A percentile compares a stretch with the other conserved stretches of the same genome.
Conservation (phyloP, 495 filamentous ascomycete genomes). For the Aspergillus haitiensis region DNA sequence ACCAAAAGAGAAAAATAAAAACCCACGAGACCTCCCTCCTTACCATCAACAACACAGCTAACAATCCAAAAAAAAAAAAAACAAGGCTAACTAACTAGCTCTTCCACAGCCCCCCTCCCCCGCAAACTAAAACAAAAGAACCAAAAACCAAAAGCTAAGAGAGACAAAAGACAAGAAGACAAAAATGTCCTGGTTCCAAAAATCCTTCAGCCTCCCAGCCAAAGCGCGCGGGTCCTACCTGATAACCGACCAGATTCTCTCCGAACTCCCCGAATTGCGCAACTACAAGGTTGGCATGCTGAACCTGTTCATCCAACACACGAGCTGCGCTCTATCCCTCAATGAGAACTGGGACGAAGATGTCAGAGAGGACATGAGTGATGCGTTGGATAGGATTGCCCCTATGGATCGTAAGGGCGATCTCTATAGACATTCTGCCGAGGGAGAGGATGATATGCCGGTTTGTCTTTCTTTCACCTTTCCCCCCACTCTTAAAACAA, state of each 20-base stretch:
- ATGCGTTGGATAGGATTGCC: conserved; percentile 86
- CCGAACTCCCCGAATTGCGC: conserved; percentile 70
- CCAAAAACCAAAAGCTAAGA: not conserved
- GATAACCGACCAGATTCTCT: conserved; percentile 70
- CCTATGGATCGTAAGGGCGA: conserved; percentile 70
- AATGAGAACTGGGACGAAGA: conserved; percentile 96
- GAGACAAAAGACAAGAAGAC: conserved; percentile 3
- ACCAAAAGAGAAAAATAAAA: not conserved
- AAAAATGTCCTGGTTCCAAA: conserved; percentile 76
- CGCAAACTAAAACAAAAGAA: not conserved
- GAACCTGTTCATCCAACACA: conserved; percentile 90
- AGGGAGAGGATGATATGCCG: conserved; percentile 91
- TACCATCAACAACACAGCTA: not conserved
- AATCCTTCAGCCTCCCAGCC: conserved; percentile 71
- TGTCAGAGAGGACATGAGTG: conserved; percentile 84
- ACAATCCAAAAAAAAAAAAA: not conserved
- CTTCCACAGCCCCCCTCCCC: not conserved
- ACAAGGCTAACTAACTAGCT: not conserved
- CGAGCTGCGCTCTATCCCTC: conserved; percentile 76
- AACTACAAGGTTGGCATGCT: conserved; percentile 83
- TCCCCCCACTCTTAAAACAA: conserved; percentile 8
- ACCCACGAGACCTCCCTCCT: not conserved
- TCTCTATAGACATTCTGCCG: conserved; percentile 84
- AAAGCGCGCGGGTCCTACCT: conserved; percentile 83
- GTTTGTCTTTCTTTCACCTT: conserved; percentile 37